Conservation (phyloP, 2,329 filamentous ascomycete genomes). For the Endoconidiophora polonica region DNA sequence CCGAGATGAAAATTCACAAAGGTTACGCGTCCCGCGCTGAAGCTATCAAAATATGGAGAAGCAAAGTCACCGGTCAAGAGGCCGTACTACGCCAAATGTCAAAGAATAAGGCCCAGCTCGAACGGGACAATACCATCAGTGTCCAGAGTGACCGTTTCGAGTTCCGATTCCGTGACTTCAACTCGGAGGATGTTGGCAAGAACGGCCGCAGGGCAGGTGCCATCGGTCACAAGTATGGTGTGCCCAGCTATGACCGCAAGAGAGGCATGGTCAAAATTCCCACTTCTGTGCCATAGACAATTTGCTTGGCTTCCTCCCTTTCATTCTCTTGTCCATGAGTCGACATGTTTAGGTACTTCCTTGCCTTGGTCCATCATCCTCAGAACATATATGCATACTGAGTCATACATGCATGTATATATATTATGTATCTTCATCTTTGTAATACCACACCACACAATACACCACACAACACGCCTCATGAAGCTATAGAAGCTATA, state of each 20-base stretch:
- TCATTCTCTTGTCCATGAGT: neutral
- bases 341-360: no score
- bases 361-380: no score
- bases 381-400: no score
- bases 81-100: slow-evolving; percentile 16
- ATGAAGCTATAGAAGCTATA: no score
- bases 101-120: slow-evolving; percentile 19
- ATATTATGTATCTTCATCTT: no score
- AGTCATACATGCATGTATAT: no score
- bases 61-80: neutral
- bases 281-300: slow-evolving; percentile 36
- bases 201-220: slow-evolving; percentile 34
- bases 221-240: slow-evolving; percentile 47
- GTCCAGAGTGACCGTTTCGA: slow-evolving; percentile 38
- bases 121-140: slow-evolving; percentile 26
- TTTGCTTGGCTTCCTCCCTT: neutral
- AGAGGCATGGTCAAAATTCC: slow-evolving; percentile 52
- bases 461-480: no score
- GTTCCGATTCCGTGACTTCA: slow-evolving; percentile 45
- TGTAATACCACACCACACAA: no score
- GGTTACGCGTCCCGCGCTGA: slow-evolving; percentile 17
- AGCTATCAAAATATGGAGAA: slow-evolving; percentile 2
- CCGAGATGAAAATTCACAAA: slow-evolving; percentile 31
- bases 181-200: slow-evolving; percentile 37
- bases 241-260: slow-evolving; percentile 44